Evolutionary conservation across 805 yeast species (phyloP), one percentile per base, ranked within the genome.

Genomic region (Sugiyamaella valdiviana): DNA sequence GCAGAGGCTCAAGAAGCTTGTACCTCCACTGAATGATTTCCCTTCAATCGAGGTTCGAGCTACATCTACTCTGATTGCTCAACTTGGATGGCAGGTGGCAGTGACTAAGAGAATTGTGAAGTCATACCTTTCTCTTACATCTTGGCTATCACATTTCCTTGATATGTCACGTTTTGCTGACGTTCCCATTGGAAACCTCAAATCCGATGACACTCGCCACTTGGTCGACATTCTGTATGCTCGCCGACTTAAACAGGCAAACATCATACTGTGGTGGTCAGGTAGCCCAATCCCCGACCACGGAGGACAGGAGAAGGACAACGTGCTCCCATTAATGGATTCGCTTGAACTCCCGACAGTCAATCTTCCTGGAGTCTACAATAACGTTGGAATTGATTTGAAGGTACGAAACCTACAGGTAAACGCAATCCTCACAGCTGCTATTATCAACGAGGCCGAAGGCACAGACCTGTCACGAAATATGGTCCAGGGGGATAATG

Each of bases 181-280:
- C 48, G 77, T 93, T 44, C 99, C 99, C 1, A 62, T 93, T 32
- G 87, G 98, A 61, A 91, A 93, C 59, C 67, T 91, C 54, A 81
- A 80, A 53, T 72, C 80, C n/a, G 91, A 85, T 50, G 84, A 86
- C 54, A 73, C 82, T 66, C 82, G 85, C 0, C 85, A 79, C 57
- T 70, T 89, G 57, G 84, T 91, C 51, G 99, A 93, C 64, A 75
- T 91, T 38, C 81, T 81, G 48, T 93, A 87, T 64, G 95, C 98
- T 0, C 73, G 99, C 58, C 73, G 81, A 45, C 72, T 93, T 48
- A 71, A 71, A 16, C 74, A 79, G 42, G 77, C 78, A 42, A 78
- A 80, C 51, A 77, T 85, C 37, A 83, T 91, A 5, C 68, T 95
- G 24, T 93, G 99, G 98, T 93, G 99, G 98, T 85, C 95, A 0